phyloP scores from a whole-genome alignment of 495 filamentous ascomycete species.

The Pseudomonodictys pantanalensis region DNA sequence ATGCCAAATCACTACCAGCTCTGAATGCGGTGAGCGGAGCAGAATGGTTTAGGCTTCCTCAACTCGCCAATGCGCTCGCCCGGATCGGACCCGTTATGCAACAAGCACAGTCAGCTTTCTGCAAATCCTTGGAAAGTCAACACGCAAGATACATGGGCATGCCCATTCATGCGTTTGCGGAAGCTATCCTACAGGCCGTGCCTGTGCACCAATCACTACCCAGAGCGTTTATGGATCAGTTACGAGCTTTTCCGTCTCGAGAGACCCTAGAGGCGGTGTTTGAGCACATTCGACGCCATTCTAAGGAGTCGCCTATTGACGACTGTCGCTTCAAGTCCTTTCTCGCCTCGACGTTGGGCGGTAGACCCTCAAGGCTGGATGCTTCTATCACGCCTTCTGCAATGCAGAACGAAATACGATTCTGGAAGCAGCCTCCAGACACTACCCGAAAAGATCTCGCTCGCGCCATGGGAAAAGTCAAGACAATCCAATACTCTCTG shows the following conservation, averaged over 20 bases:
- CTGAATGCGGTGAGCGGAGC: neutral
- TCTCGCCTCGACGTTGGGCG: neutral
- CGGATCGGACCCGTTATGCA: neutral
- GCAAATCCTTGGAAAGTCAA: neutral
- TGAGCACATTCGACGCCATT: neutral
- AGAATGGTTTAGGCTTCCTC: neutral
- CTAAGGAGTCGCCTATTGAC: neutral
- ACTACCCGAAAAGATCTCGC: neutral
- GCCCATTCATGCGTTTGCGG: neutral
- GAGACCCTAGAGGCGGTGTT: neutral
- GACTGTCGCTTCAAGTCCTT: conserved; percentile 1
- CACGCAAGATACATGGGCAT: neutral
- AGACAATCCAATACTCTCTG: neutral
- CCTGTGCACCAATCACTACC: neutral
- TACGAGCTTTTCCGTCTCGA: neutral
- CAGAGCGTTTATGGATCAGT: neutral
- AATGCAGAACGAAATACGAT: neutral
- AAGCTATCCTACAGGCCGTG: neutral
- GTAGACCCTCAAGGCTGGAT: neutral
- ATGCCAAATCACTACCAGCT: neutral
- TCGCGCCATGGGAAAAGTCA: neutral
- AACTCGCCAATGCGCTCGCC: neutral
- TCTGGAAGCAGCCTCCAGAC: conserved; percentile 2
- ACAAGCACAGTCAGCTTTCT: neutral
- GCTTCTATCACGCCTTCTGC: neutral